These are phyloP conservation scores for Wickerhamomyces sp. DNA, from an alignment of 1,139 yeast species.

Conservation along the genomic window DNA sequence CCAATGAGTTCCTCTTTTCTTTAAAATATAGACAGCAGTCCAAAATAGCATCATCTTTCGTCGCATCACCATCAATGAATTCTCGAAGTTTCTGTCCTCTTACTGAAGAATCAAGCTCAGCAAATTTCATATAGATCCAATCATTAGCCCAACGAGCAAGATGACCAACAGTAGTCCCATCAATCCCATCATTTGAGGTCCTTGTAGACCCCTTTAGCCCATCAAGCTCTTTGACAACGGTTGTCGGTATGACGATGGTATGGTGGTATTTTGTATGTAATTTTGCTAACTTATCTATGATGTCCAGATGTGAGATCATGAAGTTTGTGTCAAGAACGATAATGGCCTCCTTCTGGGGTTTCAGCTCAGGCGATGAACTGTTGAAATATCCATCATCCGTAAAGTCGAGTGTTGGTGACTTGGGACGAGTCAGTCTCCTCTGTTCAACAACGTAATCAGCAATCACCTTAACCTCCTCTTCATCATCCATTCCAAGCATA, in stretches of 20 bases:
- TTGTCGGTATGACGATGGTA: conserved; percentile 58
- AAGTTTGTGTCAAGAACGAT: conserved; percentile 79
- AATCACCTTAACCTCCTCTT: conserved; percentile 40
- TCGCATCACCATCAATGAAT: conserved; percentile 35
- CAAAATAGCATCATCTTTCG: conserved; percentile 76
- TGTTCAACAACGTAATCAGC: conserved; percentile 35
- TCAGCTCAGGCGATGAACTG: conserved; percentile 19
- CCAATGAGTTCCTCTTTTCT: conserved; percentile 38
- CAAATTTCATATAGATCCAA: conserved; percentile 69
- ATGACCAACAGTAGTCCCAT: conserved; percentile 40
- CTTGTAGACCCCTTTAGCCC: conserved; percentile 54
- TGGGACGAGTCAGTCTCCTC: conserved; percentile 15
- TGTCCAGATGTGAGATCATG: conserved; percentile 55
- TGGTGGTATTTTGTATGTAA: conserved; percentile 40
- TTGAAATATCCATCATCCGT: conserved; percentile 8
- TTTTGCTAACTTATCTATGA: conserved; percentile 45
- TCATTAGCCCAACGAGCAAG: conserved; percentile 72
- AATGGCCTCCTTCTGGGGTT: conserved; percentile 21
- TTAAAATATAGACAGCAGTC: conserved; percentile 77
- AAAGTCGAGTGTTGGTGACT: not conserved
- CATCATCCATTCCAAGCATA: conserved; percentile 48
- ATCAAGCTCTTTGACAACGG: conserved; percentile 73
- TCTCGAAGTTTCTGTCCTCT: conserved; percentile 64
- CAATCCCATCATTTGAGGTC: conserved; percentile 9
- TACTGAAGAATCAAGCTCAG: conserved; percentile 44